phyloP scores from a whole-genome alignment of 2,329 filamentous ascomycete genomes.

The Fusarium sublunatum region DNA sequence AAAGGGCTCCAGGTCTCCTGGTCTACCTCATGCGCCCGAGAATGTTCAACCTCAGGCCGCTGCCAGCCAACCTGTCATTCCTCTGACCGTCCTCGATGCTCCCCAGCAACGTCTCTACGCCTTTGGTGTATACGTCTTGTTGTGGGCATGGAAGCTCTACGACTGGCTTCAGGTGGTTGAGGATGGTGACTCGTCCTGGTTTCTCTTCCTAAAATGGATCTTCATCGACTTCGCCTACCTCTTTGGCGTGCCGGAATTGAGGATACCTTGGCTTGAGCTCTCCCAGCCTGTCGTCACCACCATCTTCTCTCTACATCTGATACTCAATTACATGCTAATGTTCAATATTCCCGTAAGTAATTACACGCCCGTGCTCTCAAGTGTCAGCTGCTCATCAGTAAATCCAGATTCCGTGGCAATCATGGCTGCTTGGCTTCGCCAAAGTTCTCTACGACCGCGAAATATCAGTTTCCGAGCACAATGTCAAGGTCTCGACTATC shows the following conservation, averaged over 20 bases:
- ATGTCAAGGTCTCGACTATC: slow-evolving; percentile 87
- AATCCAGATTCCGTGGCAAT: slow-evolving; percentile 74
- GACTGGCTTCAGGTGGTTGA: slow-evolving; percentile 84
- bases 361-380: not conserved
- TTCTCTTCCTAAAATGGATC: slow-evolving; percentile 94
- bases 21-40: slow-evolving; percentile 62
- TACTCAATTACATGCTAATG: slow-evolving; percentile 88
- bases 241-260: slow-evolving; percentile 85
- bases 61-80: slow-evolving; percentile 74
- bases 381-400: slow-evolving; percentile 18
- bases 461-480: slow-evolving; percentile 90
- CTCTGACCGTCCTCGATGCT: slow-evolving; percentile 83
- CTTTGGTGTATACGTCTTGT: slow-evolving; percentile 77
- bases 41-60: slow-evolving; percentile 47
- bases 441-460: slow-evolving; percentile 93
- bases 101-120: slow-evolving; percentile 92
- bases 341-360: slow-evolving; percentile 81
- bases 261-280: slow-evolving; percentile 97
- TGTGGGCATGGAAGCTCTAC: slow-evolving; percentile 87
- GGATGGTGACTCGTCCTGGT: slow-evolving; percentile 87
- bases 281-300: slow-evolving; percentile 78
- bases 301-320: slow-evolving; percentile 76
- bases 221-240: slow-evolving; percentile 86
- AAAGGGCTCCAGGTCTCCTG: slow-evolving; percentile 48
- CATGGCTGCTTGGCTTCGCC: slow-evolving; percentile 77